A percentile compares a stretch with the other conserved stretches of the same genome.
These are phyloP conservation scores for Podosphaera fusca DNA, from an alignment of 2,329 filamentous ascomycete species.

Conservation along the genomic window DNA sequence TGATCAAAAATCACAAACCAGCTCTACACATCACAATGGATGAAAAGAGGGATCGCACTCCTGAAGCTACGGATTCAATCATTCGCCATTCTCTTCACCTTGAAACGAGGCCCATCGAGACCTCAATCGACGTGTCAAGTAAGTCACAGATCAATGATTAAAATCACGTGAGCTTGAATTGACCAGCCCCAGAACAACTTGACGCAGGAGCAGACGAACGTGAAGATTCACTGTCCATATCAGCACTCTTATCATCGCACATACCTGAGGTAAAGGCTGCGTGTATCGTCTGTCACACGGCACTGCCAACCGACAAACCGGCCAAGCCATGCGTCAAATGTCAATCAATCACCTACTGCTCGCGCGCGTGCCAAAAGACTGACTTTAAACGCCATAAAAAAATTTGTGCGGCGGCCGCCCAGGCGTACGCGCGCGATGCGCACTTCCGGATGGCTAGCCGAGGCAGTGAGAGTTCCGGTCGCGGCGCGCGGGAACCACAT, in stretches of 20 bases:
- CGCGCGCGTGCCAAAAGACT: constrained; percentile 9
- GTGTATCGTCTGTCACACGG: background rate
- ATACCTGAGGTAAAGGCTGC: background rate
- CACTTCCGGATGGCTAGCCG: constrained; percentile 5
- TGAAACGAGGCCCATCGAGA: too few species aligned
- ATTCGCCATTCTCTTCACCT: too few species aligned
- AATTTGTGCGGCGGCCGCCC: constrained; percentile 6
- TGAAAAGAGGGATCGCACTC: too few species aligned
- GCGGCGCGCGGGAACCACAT: constrained; percentile 4
- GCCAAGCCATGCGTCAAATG: constrained; percentile 9
- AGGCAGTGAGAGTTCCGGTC: background rate
- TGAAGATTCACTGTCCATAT: background rate
- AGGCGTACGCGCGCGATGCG: constrained; percentile 6
- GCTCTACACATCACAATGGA: too few species aligned
- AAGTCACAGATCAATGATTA: too few species aligned
- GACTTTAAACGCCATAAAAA: constrained; percentile 12
- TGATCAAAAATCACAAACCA: too few species aligned
- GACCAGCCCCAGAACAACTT: background rate
- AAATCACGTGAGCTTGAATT: too few species aligned
- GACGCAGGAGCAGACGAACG: background rate
- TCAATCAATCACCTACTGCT: constrained; percentile 11
- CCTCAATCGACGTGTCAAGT: too few species aligned
- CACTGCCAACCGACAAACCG: background rate
- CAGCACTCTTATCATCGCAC: background rate
- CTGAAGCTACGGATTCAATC: too few species aligned